phyloP scores from a whole-genome alignment of 129 eudicot species.

The Kitagawia praeruptora region DNA sequence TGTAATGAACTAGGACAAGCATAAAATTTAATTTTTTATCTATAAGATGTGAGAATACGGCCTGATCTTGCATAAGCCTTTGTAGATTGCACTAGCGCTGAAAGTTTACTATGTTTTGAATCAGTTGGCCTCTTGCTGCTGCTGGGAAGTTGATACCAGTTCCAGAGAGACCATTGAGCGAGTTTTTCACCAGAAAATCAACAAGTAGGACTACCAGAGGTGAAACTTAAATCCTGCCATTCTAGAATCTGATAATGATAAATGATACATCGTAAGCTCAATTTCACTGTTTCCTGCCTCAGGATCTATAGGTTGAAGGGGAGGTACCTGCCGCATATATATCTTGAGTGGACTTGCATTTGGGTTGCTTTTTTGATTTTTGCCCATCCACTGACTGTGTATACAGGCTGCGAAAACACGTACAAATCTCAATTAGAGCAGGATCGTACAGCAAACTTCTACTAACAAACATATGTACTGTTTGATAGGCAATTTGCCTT shows the following conservation, averaged over 20 bases:
- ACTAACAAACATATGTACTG: background rate
- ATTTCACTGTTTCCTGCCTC: background rate
- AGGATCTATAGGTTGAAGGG: background rate
- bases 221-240: background rate
- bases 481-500: background rate
- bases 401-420: background rate
- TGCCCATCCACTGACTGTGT: background rate
- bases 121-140: constrained; percentile 62
- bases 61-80: background rate
- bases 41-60: background rate
- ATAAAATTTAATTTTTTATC: background rate
- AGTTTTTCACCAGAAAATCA: constrained; percentile 32
- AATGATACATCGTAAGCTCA: background rate
- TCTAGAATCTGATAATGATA: background rate
- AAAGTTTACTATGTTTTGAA: background rate
- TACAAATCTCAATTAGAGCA: background rate
- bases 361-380: background rate
- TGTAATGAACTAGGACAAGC: background rate
- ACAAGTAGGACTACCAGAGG: constrained; percentile 17
- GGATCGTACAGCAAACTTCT: background rate
- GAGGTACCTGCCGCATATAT: background rate
- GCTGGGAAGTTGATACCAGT: constrained; percentile 55
- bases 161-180: constrained; percentile 41
- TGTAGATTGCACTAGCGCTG: background rate
- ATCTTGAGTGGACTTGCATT: background rate